Base-by-base conservation (phyloP, 2,329 filamentous ascomycete genomes). In the Arthrocladium fulminans region DNA sequence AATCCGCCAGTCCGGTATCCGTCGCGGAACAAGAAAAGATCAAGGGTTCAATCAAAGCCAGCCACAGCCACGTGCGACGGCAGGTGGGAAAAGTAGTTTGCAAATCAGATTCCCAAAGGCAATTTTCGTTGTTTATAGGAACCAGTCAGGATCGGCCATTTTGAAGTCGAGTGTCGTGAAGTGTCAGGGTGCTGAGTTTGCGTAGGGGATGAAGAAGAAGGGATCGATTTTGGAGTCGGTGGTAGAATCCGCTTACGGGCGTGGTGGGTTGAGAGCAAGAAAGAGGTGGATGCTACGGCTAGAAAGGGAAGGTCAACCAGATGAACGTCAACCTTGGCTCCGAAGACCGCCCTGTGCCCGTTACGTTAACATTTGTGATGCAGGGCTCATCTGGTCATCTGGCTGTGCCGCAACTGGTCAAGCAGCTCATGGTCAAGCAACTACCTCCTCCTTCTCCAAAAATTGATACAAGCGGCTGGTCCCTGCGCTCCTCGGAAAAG, bases 111-210 rank as follows among this genome's bases (percentile, higher is more conserved):
- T 25, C 27, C 13, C 20, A 7, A 8, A 8, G 20, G 4, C 24
- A 42, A 5, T 7, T 7, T 42, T n/a, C n/a, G 20, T 12, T 34
- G 3, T 10, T 44, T 27, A 32, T 15, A 20, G 23, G 9, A 32
- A 44, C 41, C 41, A 44, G 41, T 34, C 41, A 19, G 41, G 41
- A n/a, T 44, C 41, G 9, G 41, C 41, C 41, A 44, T 44, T n/a
- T 17, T 34, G 41, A 9, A 10, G 4, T 17, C 34, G 10, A 2
- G 17, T 24, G 17, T 30, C 13, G 23, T 10, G 9, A 8, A 20
- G 23, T 44, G 29, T 32, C n/a, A 23, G 34, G 25, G 25, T 15
- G 15, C 15, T 6, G 41, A 19, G n/a, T 32, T 7, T 13, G 20
- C 25, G 41, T 32, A 32, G 17, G n/a, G 22, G 9, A 30, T 24